Evolutionary conservation across 2,329 filamentous ascomycete genomes (phyloP).

Genomic region (Metarhizium humberi): DNA sequence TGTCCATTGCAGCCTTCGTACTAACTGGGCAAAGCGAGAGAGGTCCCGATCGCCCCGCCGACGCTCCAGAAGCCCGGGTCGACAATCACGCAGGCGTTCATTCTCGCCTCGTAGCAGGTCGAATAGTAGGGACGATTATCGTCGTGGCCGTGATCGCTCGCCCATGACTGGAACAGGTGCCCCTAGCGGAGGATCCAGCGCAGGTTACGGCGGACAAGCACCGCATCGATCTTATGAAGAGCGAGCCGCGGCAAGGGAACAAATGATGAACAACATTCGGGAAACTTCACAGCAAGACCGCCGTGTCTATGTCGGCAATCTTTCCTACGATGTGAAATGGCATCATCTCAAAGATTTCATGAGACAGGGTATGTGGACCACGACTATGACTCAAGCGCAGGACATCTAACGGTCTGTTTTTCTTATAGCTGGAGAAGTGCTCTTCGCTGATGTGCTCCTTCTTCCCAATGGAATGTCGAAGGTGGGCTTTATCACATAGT

Average conservation of each 20-base stretch:
- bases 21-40: slow-evolving; percentile 57
- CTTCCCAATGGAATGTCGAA: slow-evolving; percentile 99
- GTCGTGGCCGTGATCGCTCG: slow-evolving; percentile 66
- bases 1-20: neutral
- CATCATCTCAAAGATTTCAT: slow-evolving; percentile 99
- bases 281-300: slow-evolving; percentile 97
- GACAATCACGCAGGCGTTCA: slow-evolving; percentile 59
- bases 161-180: slow-evolving; percentile 73
- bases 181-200: slow-evolving; percentile 59
- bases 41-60: slow-evolving; percentile 70
- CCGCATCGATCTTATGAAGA: slow-evolving; percentile 77
- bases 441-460: slow-evolving; percentile 98
- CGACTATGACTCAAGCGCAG: neutral
- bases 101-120: slow-evolving; percentile 74
- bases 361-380: slow-evolving; percentile 75
- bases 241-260: slow-evolving; percentile 72
- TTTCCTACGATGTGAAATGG: slow-evolving; percentile 99
- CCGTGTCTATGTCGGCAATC: slow-evolving; percentile 97
- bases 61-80: slow-evolving; percentile 76
- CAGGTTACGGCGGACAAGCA: slow-evolving; percentile 49
- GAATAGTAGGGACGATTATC: slow-evolving; percentile 65
- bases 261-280: slow-evolving; percentile 91
- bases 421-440: slow-evolving; percentile 82
- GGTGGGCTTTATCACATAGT: slow-evolving; percentile 93
- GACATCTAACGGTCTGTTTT: neutral